These are phyloP conservation scores for Arthroderma sp. DNA, from an alignment of 2,329 filamentous ascomycete species.

Conservation along the genomic window DNA sequence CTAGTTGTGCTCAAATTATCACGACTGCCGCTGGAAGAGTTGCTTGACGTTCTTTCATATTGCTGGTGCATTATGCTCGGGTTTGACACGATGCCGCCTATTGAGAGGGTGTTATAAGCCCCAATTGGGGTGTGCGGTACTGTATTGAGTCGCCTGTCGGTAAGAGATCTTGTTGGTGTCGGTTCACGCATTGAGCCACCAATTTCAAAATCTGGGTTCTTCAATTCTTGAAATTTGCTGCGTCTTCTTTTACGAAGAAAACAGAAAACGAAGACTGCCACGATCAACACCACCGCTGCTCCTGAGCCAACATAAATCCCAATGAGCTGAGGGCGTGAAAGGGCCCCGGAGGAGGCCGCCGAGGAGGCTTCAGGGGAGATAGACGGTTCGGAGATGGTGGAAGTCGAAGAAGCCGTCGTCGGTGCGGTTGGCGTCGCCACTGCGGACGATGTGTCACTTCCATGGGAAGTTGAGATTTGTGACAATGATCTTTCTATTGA, in stretches of 20 bases:
- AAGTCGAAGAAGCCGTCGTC: constrained; percentile 1
- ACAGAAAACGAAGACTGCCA: constrained; percentile 20
- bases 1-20: background rate
- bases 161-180: constrained; percentile 13
- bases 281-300: constrained; percentile 21
- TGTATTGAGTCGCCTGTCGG: constrained; percentile 6
- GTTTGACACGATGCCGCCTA: too few relatives aligned
- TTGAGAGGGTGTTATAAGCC: constrained; percentile 4
- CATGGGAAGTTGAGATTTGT: too few relatives aligned
- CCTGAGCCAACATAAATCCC: constrained; percentile 46
- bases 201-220: constrained; percentile 25
- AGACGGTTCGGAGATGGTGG: background rate
- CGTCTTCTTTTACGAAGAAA: constrained; percentile 17
- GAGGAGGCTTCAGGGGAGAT: background rate
- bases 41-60: too few relatives aligned
- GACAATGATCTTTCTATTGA: background rate
- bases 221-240: constrained; percentile 12
- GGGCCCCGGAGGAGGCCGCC: background rate
- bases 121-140: constrained; percentile 8
- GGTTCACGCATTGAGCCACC: constrained; percentile 26
- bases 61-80: too few relatives aligned
- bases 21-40: background rate
- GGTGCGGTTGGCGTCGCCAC: background rate
- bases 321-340: constrained; percentile 25
- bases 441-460: too few relatives aligned